Evolutionary conservation across 2,329 filamentous ascomycete species (phyloP).

Genomic region (Clarireedia homoeocarpa): DNA sequence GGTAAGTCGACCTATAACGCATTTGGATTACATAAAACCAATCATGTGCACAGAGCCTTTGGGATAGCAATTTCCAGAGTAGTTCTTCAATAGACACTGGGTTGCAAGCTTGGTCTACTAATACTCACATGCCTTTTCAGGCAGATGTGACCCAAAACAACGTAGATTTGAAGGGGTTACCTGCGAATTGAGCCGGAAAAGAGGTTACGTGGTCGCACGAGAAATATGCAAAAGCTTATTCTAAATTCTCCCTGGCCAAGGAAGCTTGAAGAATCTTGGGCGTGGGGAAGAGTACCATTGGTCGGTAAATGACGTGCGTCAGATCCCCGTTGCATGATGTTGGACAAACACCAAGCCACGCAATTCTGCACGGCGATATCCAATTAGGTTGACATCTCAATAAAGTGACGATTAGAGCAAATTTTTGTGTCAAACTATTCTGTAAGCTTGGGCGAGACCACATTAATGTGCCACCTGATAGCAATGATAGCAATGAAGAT

Average conservation of each 20-base stretch:
- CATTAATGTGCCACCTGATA: too few relatives aligned
- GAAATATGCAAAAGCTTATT: slow-evolving; percentile 4
- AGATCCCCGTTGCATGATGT: background rate
- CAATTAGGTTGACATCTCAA: background rate
- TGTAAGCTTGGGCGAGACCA: too few relatives aligned
- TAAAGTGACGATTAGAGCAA: too few relatives aligned
- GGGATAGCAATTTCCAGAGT: slow-evolving; percentile 7
- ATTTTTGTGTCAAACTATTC: too few relatives aligned
- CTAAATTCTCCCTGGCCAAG: background rate
- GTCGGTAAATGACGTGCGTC: background rate
- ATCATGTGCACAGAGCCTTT: slow-evolving; percentile 1
- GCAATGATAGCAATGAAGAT: too few relatives aligned
- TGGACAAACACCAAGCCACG: too few relatives aligned
- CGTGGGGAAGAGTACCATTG: background rate
- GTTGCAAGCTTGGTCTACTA: background rate
- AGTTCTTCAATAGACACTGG: background rate
- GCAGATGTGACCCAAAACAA: background rate
- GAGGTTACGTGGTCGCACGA: background rate
- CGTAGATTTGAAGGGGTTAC: background rate
- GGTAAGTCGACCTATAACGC: background rate
- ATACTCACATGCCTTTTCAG: slow-evolving; percentile 3
- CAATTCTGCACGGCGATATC: background rate
- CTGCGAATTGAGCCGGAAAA: background rate
- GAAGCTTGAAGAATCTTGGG: background rate
- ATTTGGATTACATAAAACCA: background rate